Evolutionary conservation across 2,329 filamentous ascomycete genomes (phyloP).

Genomic region (Diaporthe humulicola): DNA sequence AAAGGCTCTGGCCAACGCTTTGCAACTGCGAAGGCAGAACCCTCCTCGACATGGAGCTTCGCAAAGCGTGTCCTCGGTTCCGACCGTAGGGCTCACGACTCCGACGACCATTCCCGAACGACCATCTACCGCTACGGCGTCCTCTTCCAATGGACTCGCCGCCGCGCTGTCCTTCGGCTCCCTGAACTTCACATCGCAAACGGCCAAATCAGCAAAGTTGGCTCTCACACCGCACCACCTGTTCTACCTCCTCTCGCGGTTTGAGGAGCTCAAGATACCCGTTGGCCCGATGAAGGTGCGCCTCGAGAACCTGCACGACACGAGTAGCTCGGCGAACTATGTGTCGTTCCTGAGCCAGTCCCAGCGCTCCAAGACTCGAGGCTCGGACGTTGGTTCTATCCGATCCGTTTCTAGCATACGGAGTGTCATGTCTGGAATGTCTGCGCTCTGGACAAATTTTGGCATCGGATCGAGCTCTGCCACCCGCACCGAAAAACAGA

Average conservation of each 20-base stretch:
- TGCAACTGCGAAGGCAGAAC: constrained; percentile 85
- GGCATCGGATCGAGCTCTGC: constrained; percentile 83
- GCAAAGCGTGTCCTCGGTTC: constrained; percentile 72
- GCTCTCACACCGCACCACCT: constrained; percentile 96
- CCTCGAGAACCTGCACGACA: constrained; percentile 92
- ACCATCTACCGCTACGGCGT: constrained; percentile 72
- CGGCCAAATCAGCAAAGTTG: constrained; percentile 89
- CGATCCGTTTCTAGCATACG: constrained; percentile 96
- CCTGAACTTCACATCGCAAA: constrained; percentile 86
- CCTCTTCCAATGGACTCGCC: constrained; percentile 81
- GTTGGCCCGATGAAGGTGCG: constrained; percentile 97
- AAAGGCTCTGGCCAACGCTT: constrained; percentile 94
- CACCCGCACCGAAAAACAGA: constrained; percentile 90
- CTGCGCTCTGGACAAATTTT: constrained; percentile 89
- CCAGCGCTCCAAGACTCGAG: constrained; percentile 82
- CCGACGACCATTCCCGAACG: constrained; percentile 69
- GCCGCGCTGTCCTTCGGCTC: constrained; percentile 89
- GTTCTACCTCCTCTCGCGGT: constrained; percentile 94
- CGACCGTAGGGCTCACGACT: constrained; percentile 58
- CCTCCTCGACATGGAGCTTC: constrained; percentile 77
- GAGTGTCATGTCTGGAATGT: constrained; percentile 98
- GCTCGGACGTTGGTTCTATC: constrained; percentile 89
- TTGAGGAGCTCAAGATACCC: constrained; percentile 90
- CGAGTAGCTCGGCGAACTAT: constrained; percentile 89
- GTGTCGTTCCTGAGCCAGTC: constrained; percentile 93